A percentile compares a stretch with the other conserved stretches of the same genome.
phyloP scores from a whole-genome alignment of 257 asterid genomes.

The Rehmannia glutinosa region DNA sequence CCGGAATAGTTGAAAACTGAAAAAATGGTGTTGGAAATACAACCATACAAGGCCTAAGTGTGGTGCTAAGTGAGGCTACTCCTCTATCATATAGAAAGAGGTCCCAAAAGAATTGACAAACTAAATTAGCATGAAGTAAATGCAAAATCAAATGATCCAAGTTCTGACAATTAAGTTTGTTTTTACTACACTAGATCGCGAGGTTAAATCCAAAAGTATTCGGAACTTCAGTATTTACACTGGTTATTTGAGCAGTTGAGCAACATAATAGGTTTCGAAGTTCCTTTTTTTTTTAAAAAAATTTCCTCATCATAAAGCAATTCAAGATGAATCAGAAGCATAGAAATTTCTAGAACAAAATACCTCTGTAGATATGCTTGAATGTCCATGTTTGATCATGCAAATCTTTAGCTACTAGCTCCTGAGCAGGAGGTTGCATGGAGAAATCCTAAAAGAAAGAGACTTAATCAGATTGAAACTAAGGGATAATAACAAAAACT shows the following conservation, averaged over 20 bases:
- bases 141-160: too few species aligned
- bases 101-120: background rate
- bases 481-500: background rate
- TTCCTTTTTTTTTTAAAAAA: background rate
- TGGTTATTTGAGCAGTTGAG: background rate
- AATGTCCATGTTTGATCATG: constrained; percentile 88
- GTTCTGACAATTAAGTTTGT: background rate
- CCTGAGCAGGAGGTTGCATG: constrained; percentile 94
- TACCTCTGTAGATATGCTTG: constrained; percentile 84
- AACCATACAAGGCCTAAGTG: too few species aligned
- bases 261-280: background rate
- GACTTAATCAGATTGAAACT: background rate
- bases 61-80: too few species aligned
- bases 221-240: too few species aligned
- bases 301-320: background rate
- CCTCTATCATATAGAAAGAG: too few species aligned
- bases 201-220: background rate
- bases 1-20: too few species aligned
- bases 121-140: background rate
- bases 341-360: background rate
- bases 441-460: constrained; percentile 55
- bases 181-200: background rate
- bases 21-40: too few species aligned
- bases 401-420: constrained; percentile 68
- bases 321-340: background rate